These are phyloP conservation scores for Drechmeria coniospora DNA, from an alignment of 2,329 filamentous ascomycete genomes.

Conservation along the genomic window DNA sequence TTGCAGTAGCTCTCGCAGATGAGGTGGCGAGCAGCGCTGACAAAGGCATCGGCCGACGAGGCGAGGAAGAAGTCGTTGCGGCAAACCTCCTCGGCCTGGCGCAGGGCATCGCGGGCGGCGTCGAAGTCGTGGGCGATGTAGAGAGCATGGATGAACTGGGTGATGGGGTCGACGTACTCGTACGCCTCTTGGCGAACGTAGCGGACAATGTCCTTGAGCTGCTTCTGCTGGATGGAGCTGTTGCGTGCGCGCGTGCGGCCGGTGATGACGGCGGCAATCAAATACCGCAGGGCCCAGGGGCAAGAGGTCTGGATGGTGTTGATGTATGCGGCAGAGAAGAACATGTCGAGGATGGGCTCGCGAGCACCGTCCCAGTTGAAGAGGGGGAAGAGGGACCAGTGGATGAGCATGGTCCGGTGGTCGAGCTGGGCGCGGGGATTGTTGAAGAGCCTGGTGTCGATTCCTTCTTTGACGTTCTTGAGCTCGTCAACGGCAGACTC, in stretches of 20 bases:
- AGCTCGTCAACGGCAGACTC: constrained; percentile 84
- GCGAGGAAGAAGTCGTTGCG: constrained; percentile 92
- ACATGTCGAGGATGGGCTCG: constrained; percentile 83
- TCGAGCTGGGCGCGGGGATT: constrained; percentile 91
- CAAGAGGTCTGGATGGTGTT: constrained; percentile 98
- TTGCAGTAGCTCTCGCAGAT: constrained; percentile 99
- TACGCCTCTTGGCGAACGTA: constrained; percentile 95
- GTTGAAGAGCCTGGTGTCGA: constrained; percentile 90
- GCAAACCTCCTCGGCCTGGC: constrained; percentile 78
- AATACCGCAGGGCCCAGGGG: constrained; percentile 91
- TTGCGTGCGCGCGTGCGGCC: constrained; percentile 72
- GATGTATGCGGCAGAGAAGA: constrained; percentile 95
- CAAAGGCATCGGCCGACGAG: constrained; percentile 70
- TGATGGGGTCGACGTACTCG: constrained; percentile 92
- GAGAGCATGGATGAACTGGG: constrained; percentile 88
- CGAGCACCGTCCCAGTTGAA: constrained; percentile 93
- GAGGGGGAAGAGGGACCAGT: constrained; percentile 97
- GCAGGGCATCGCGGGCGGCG: constrained; percentile 79
- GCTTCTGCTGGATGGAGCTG: constrained; percentile 83
- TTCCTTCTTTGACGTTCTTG: constrained; percentile 76
- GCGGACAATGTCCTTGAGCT: constrained; percentile 91
- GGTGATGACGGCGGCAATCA: constrained; percentile 87
- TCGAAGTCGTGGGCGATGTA: constrained; percentile 83
- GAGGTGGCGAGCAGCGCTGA: constrained; percentile 85
- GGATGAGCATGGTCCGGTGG: constrained; percentile 91